Evolutionary conservation across 2,329 filamentous ascomycete species (phyloP), one percentile per base, ranked within the genome.

Genomic region (Cladosporium sp.): DNA sequence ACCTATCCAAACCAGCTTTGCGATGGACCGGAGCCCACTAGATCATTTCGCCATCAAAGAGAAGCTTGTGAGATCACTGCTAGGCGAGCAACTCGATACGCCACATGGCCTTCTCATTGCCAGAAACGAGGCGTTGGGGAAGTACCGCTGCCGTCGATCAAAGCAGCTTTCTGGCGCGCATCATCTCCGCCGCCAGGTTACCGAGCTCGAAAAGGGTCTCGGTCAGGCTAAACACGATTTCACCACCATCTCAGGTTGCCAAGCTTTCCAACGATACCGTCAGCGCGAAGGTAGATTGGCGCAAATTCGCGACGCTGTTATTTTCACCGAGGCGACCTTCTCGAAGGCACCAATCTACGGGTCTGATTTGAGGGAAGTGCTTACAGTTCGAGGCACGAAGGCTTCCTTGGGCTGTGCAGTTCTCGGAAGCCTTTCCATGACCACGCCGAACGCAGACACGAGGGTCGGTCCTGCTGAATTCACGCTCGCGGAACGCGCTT

Each of bases 1-100:
- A 13, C 91, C 90, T 1, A 97, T 99, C 62, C 93, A 95, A 71
- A 99, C 92, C 0, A 97, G 93, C 1, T 95, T 96, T 68, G 89
- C 90, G 3, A 95, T 97, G 86, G 64, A 64, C 34, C 54, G 54
- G 18, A 95, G 91, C 2, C 84, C 89, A 2, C 75, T 84, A 7
- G 82, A 86, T 2, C 82, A 86, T 30, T 97, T 85, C 61, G 84
- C 86, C 59, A 75, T 81, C 47, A 87, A 85, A 27, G 88, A 95
- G 56, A 72, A 81, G 2, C 74, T 88, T 22, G 73, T 97, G 38
- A 80, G 86, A 18, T 78, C 77, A 44, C 80, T 67, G 49, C 57
- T 66, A 7, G 63, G 64, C 6, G 51, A 36, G 22, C 18, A 29
- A n/a, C 29, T 47, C 2, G 51, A 54, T 7, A 19, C 47, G 7